phyloP scores from a whole-genome alignment of 1,284 basidiomycete species.

The Moniliella sp. region DNA sequence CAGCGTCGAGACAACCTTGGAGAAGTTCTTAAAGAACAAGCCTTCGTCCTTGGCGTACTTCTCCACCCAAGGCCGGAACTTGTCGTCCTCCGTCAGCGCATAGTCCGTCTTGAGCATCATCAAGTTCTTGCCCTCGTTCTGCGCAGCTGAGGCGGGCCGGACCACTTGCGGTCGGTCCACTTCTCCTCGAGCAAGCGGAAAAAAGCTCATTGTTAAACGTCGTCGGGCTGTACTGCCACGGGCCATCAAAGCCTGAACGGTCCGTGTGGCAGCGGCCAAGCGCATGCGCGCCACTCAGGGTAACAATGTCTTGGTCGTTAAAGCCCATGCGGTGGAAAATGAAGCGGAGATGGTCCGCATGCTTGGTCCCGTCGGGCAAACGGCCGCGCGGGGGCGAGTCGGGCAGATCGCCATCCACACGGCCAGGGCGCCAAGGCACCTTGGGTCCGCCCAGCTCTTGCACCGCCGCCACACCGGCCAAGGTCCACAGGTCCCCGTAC shows the following conservation, averaged over 20 bases:
- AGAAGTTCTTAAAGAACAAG: constrained; percentile 28
- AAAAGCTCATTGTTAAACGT: constrained; percentile 62
- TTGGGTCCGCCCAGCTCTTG: constrained; percentile 39
- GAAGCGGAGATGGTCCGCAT: constrained; percentile 61
- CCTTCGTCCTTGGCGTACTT: constrained; percentile 29
- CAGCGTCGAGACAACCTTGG: constrained; percentile 13
- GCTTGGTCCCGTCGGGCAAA: constrained; percentile 71
- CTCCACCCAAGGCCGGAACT: constrained; percentile 25
- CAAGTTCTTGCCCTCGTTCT: constrained; percentile 68
- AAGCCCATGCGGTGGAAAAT: constrained; percentile 40
- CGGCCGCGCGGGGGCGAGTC: constrained; percentile 64
- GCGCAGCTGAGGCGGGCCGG: constrained; percentile 75
- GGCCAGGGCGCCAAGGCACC: constrained; percentile 35
- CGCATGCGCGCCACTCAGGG: constrained; percentile 77
- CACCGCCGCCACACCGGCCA: constrained; percentile 41
- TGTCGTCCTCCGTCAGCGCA: constrained; percentile 14
- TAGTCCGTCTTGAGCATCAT: constrained; percentile 55
- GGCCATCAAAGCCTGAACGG: constrained; percentile 31
- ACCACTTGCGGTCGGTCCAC: constrained; percentile 56
- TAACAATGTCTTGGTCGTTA: constrained; percentile 67
- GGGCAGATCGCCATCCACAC: constrained; percentile 30
- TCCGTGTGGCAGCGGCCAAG: constrained; percentile 71
- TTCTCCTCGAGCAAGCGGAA: constrained; percentile 68
- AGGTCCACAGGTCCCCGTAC: constrained; percentile 34
- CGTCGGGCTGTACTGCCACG: constrained; percentile 40